Evolutionary conservation across 2,329 filamentous ascomycete genomes (phyloP).

Genomic region (Pezicula radicicola): DNA sequence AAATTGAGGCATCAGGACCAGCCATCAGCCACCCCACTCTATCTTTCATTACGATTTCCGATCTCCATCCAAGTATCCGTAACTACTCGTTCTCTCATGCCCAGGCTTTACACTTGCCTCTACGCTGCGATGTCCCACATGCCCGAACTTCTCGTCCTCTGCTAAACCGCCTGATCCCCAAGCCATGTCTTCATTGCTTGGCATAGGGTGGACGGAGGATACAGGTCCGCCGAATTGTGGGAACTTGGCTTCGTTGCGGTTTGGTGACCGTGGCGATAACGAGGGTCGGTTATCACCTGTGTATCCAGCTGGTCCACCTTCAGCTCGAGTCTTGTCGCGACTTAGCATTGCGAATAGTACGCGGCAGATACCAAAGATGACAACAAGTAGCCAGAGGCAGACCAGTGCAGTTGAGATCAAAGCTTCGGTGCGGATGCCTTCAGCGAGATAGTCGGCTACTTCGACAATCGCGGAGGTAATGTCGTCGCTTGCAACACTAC

Average conservation of each 20-base stretch:
- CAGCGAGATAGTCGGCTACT: constrained; percentile 65
- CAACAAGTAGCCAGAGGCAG: constrained; percentile 73
- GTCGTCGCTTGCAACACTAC: constrained; percentile 72
- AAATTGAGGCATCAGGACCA: neutral
- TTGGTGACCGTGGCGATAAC: constrained; percentile 8
- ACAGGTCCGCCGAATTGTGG: constrained; percentile 19
- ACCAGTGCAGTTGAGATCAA: constrained; percentile 76
- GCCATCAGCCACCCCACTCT: neutral
- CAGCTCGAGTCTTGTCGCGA: constrained; percentile 56
- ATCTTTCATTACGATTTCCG: neutral
- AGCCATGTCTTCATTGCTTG: constrained; percentile 3
- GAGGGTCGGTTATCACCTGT: constrained; percentile 15
- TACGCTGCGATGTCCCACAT: constrained; percentile 14
- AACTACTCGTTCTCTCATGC: constrained; percentile 19
- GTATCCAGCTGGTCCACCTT: constrained; percentile 45
- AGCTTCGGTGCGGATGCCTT: constrained; percentile 70
- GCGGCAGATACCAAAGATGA: constrained; percentile 70
- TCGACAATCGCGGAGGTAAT: constrained; percentile 73
- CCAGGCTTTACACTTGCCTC: constrained; percentile 15
- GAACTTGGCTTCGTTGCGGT: constrained; percentile 12
- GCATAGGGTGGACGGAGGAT: constrained; percentile 10
- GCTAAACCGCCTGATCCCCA: constrained; percentile 6
- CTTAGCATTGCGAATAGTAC: constrained; percentile 58
- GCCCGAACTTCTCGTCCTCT: constrained; percentile 16
- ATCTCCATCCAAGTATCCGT: constrained; percentile 19